Conservation (phyloP, 2,329 filamentous ascomycete species). For the Xylaria sp. region DNA sequence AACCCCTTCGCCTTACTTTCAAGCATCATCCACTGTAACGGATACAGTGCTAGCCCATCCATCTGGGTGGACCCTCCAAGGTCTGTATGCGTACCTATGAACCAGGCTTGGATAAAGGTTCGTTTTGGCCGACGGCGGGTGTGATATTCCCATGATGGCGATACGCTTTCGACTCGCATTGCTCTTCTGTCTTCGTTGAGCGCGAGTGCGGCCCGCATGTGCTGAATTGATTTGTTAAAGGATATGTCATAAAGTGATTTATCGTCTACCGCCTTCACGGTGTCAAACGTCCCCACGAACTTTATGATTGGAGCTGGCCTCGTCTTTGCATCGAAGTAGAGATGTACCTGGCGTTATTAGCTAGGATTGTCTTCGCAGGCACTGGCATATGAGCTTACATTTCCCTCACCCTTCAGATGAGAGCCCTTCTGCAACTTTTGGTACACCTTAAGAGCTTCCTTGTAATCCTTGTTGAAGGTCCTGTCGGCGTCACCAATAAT, state of each 20-base stretch:
- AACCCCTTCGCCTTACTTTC: slow-evolving; percentile 8
- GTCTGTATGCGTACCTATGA: slow-evolving; percentile 3
- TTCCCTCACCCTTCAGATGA: not conserved
- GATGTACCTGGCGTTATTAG: not conserved
- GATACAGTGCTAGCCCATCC: slow-evolving; percentile 10
- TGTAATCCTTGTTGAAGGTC: slow-evolving; percentile 6
- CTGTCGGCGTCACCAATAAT: not conserved
- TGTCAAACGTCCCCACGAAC: slow-evolving; percentile 6
- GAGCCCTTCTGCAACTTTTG: slow-evolving; percentile 3
- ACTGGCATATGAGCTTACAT: not conserved
- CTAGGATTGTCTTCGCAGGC: not conserved
- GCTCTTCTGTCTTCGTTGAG: slow-evolving; percentile 13
- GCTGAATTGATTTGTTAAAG: slow-evolving; percentile 13
- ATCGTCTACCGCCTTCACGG: slow-evolving; percentile 12
- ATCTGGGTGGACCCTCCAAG: not conserved
- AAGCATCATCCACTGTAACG: slow-evolving; percentile 12
- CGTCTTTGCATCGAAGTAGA: not conserved
- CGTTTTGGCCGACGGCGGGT: not conserved
- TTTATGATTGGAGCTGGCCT: slow-evolving; percentile 1
- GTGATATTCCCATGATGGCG: slow-evolving; percentile 4
- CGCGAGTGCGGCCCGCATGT: slow-evolving; percentile 3
- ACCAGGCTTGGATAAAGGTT: slow-evolving; percentile 17
- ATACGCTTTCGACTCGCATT: slow-evolving; percentile 5
- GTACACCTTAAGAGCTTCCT: not conserved
- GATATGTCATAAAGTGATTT: slow-evolving; percentile 14